Percentiles rank a stretch among this genome's conserved stretches.
phyloP scores from a whole-genome alignment of 441 rosid species.

The Syzygium malaccense region DNA sequence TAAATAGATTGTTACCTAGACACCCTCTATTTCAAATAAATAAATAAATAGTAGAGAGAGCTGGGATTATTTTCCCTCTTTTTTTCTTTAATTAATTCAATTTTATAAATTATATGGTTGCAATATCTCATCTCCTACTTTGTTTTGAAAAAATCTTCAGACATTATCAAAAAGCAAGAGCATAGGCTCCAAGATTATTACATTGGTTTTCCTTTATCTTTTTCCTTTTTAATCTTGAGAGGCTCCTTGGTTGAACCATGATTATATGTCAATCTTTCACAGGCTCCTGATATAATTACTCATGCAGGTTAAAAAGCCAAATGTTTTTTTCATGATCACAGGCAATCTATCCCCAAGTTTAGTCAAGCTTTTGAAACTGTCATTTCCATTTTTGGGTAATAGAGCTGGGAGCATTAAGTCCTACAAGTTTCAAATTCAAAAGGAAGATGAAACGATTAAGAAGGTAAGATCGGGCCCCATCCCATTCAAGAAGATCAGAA shows the following conservation, averaged over 20 bases:
- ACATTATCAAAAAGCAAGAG: background rate
- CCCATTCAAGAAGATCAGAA: background rate
- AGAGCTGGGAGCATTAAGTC: background rate
- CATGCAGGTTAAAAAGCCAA: background rate
- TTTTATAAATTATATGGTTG: background rate
- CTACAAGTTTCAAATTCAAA: background rate
- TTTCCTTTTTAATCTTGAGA: background rate
- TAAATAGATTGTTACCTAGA: background rate
- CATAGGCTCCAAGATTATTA: background rate
- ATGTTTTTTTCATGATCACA: background rate
- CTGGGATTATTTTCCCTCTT: background rate
- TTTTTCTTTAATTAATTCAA: background rate
- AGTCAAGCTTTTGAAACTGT: background rate
- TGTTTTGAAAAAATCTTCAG: background rate
- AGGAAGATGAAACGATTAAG: background rate
- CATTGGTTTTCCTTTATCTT: background rate
- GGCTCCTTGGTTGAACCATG: background rate
- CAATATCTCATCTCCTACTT: background rate
- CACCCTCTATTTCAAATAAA: background rate
- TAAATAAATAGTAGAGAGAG: background rate
- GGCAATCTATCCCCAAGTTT: background rate
- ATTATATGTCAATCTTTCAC: background rate
- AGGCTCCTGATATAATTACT: background rate
- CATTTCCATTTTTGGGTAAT: background rate
- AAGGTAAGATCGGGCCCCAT: background rate